phyloP scores from a whole-genome alignment of 306 rosid species.

The Pterocarpus santalinus region DNA sequence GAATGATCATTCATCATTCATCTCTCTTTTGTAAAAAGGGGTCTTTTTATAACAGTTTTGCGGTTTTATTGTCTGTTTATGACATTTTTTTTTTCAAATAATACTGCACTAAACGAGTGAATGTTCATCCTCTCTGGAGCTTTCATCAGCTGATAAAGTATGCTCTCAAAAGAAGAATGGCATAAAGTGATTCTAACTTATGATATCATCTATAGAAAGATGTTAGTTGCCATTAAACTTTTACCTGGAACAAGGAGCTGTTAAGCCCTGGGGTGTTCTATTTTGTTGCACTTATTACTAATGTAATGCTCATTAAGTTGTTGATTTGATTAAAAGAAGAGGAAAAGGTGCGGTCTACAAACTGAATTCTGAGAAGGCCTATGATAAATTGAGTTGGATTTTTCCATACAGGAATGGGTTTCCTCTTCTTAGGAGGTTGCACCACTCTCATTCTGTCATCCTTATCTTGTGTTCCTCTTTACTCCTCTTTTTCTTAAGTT shows the following conservation, averaged over 20 bases:
- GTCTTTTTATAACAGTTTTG: background rate
- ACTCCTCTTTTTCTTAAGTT: background rate
- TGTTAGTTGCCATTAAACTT: background rate
- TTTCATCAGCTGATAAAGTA: background rate
- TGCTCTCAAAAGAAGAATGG: background rate
- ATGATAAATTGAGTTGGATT: background rate
- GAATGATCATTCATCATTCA: background rate
- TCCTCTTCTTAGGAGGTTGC: background rate
- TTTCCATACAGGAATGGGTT: background rate
- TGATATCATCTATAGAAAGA: background rate
- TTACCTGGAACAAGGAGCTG: background rate
- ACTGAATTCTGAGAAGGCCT: background rate
- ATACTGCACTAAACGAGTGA: background rate
- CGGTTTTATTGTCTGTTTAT: background rate
- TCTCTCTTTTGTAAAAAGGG: background rate
- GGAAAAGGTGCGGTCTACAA: background rate
- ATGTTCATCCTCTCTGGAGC: background rate
- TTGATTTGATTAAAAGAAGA: background rate
- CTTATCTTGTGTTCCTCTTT: slow-evolving; percentile 2
- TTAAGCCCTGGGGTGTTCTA: background rate
- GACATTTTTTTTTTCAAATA: background rate
- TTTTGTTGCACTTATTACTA: background rate
- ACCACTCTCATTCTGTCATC: background rate
- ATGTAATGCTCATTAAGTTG: background rate
- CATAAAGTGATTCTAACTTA: background rate